phyloP scores from a whole-genome alignment of 2,329 filamentous ascomycete genomes.

The Chaetomium sp. region DNA sequence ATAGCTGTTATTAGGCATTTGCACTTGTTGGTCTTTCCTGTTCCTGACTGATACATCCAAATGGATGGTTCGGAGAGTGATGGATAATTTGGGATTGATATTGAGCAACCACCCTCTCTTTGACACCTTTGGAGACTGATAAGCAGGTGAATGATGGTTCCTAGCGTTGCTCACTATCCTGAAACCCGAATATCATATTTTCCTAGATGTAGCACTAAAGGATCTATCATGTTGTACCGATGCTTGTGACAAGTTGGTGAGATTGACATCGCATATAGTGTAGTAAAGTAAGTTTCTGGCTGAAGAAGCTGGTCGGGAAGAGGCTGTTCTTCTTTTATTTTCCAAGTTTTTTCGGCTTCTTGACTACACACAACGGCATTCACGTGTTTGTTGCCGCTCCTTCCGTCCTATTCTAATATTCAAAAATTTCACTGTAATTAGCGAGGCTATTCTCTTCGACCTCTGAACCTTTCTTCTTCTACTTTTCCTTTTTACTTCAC shows the following conservation, averaged over 20 bases:
- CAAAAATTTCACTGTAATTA: background rate
- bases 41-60: background rate
- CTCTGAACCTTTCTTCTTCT: background rate
- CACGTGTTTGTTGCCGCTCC: background rate
- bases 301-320: background rate
- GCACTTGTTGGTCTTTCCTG: background rate
- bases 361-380: background rate
- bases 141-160: background rate
- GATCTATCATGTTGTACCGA: background rate
- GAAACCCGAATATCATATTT: background rate
- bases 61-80: background rate
- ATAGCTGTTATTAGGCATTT: background rate
- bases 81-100: slow-evolving; percentile 7
- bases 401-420: background rate
- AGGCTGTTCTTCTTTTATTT: background rate
- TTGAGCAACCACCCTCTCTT: background rate
- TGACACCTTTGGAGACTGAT: background rate
- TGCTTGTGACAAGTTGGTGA: background rate
- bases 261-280: background rate
- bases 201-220: background rate
- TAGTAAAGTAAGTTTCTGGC: background rate
- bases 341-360: background rate
- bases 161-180: background rate
- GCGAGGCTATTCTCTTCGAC: background rate
- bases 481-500: background rate